These are phyloP conservation scores for Boletus speciosus DNA, from an alignment of 768 basidiomycete genomes.

Conservation along the genomic window DNA sequence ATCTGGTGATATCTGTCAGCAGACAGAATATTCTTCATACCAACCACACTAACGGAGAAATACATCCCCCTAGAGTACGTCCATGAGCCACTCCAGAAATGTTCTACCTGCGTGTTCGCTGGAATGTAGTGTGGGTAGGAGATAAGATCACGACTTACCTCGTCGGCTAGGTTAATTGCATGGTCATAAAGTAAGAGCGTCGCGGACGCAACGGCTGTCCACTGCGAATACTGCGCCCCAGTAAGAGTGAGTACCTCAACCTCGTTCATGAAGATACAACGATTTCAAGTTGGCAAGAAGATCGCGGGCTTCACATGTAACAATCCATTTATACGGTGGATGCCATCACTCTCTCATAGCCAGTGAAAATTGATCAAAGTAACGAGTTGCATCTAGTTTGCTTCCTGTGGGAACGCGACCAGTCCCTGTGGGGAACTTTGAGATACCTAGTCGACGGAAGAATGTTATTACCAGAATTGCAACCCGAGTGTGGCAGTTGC, in stretches of 20 bases:
- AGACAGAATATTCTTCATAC: not conserved
- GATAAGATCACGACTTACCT: not conserved
- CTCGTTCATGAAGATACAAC: not conserved
- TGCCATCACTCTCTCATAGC: not conserved
- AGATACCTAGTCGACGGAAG: not conserved
- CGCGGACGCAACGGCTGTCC: not conserved
- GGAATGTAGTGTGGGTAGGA: not conserved
- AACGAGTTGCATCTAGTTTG: not conserved
- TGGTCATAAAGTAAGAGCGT: constrained; percentile 14
- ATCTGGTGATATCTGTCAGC: constrained; percentile 5
- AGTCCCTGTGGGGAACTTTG: not conserved
- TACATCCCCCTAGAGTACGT: constrained; percentile 6
- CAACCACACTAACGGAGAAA: constrained; percentile 1
- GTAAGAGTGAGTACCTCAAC: not conserved
- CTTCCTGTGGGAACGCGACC: too few species aligned
- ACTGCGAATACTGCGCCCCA: not conserved
- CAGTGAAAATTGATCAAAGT: not conserved
- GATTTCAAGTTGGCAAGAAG: not conserved
- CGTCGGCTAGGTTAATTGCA: not conserved
- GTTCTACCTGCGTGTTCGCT: constrained; percentile 3
- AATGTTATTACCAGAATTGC: not conserved
- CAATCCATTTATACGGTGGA: not conserved
- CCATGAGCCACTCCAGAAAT: constrained; percentile 15
- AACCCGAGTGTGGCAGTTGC: not conserved
- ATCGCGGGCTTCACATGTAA: not conserved